Evolutionary conservation across 768 basidiomycete species (phyloP), one percentile per base, ranked within the genome.

Genomic region (Hysterangium stoloniferum): DNA sequence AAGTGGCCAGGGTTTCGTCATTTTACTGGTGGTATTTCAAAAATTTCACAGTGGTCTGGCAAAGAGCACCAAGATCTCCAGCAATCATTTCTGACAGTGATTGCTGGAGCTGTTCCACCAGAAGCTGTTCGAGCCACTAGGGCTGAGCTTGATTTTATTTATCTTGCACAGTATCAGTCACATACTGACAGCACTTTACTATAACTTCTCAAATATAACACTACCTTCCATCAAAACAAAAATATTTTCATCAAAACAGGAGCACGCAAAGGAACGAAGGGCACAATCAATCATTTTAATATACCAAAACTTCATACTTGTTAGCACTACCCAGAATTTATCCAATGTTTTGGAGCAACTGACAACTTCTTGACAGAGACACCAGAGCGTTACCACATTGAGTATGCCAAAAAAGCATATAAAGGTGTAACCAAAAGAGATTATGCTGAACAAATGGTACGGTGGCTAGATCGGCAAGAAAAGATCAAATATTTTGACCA

Each of bases 21-120:
- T 36, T 75, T 77, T 62, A 65, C 63, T 29, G 68, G 66, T 5
- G 72, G 74, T 0, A 71, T 77, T 19, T 69, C 66, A 1, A 31
- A 54, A 0, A 57, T 70, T 1, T 62, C 68, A 8, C 71, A 75
- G 48, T 71, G 68, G 68, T 72, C 72, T 0, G 74, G 73, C 2
- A 64, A 57, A 0, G 71, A 77, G 55, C 62, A 68, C 48, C 20
- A 15, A 31, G 51, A 45, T 13, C 28, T 52, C 19, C 42, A 27
- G n/a, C 6, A 19, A 15, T 46, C 20, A n/a, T 13, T 44, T 25
- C n/a, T 45, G 6, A 44, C 29, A 46, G 51, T 32, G 22, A 19
- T 52, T 7, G 5, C 44, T 36, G 51, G 45, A 19, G 45, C 12
- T 22, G 41, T 54, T 13, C 49, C n/a, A 15, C 49, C 6, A 37